phyloP scores from a whole-genome alignment of 2,329 filamentous ascomycete species.

The Aspergillus uvarum region DNA sequence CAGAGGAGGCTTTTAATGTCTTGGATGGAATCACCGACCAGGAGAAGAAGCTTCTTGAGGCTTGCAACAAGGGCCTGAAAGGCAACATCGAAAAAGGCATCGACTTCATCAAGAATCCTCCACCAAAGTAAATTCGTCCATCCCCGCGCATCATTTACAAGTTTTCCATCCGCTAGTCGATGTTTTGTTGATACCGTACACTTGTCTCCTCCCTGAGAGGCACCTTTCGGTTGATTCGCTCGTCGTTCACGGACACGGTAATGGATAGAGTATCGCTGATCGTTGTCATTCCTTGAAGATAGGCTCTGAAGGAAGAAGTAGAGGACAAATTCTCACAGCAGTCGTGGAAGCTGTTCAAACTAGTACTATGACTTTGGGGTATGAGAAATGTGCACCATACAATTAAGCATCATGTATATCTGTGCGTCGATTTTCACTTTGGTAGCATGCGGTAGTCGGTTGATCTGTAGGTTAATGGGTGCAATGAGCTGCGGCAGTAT shows the following conservation, averaged over 20 bases:
- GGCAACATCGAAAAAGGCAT: conserved; percentile 94
- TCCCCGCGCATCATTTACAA: conserved; percentile 24
- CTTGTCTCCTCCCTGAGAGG: conserved; percentile 11
- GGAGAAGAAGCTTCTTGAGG: conserved; percentile 84
- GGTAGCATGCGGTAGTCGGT: background rate
- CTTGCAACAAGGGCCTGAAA: conserved; percentile 74
- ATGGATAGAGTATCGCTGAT: conserved; percentile 38
- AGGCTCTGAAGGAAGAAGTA: conserved; percentile 44
- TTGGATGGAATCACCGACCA: conserved; percentile 74
- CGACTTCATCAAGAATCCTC: conserved; percentile 81
- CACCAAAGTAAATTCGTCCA: conserved; percentile 72
- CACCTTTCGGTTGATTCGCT: conserved; percentile 16
- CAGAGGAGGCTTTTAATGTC: conserved; percentile 79
- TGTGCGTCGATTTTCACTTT: background rate
- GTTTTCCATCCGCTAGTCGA: conserved; percentile 24
- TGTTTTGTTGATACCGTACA: conserved; percentile 18
- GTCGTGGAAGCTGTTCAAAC: conserved; percentile 17
- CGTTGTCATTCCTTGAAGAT: conserved; percentile 40
- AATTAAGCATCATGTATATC: conserved; percentile 8
- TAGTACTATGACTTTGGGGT: conserved; percentile 14
- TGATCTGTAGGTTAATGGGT: background rate
- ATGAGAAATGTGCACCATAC: conserved; percentile 19
- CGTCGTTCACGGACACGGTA: conserved; percentile 15
- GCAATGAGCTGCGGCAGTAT: too few relatives aligned
- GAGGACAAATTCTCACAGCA: conserved; percentile 25